phyloP scores from a whole-genome alignment of 2,329 filamentous ascomycete species.

The Raffaelea arxii region DNA sequence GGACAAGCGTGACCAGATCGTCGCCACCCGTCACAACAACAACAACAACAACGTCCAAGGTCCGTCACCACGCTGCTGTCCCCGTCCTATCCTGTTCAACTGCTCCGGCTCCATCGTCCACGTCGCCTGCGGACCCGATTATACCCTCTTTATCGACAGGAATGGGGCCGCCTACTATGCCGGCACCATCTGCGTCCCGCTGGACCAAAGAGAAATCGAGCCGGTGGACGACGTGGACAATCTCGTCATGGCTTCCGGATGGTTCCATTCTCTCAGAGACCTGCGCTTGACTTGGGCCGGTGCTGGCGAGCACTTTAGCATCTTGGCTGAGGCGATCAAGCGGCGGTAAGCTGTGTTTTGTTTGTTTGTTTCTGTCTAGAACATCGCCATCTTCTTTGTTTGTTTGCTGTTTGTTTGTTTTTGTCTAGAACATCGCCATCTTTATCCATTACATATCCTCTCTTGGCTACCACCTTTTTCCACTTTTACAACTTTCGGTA shows the following conservation, averaged over 20 bases:
- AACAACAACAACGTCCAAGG: too few species aligned
- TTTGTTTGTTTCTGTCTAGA: too few species aligned
- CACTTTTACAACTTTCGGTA: too few species aligned
- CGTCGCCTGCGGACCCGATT: constrained; percentile 58
- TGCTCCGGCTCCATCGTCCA: constrained; percentile 42
- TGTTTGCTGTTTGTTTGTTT: too few species aligned
- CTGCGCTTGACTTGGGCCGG: constrained; percentile 70
- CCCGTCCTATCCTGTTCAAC: constrained; percentile 48
- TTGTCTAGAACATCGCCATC: too few species aligned
- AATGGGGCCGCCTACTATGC: constrained; percentile 64
- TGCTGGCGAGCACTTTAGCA: constrained; percentile 71
- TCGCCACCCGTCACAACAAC: constrained; percentile 53
- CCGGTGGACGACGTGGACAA: constrained; percentile 77
- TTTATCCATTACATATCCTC: too few species aligned
- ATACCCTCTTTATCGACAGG: constrained; percentile 58
- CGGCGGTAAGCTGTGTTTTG: too few species aligned
- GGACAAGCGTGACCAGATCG: constrained; percentile 32
- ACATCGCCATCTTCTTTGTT: too few species aligned
- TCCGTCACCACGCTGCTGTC: constrained; percentile 60
- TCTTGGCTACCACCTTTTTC: too few species aligned
- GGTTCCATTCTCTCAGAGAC: too few species aligned
- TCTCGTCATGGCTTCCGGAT: constrained; percentile 60
- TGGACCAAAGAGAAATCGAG: constrained; percentile 70
- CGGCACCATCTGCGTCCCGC: constrained; percentile 71
- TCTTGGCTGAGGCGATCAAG: constrained; percentile 31